Base-by-base conservation (phyloP, 805 yeast genomes). In the Starmera pachycereana region DNA sequence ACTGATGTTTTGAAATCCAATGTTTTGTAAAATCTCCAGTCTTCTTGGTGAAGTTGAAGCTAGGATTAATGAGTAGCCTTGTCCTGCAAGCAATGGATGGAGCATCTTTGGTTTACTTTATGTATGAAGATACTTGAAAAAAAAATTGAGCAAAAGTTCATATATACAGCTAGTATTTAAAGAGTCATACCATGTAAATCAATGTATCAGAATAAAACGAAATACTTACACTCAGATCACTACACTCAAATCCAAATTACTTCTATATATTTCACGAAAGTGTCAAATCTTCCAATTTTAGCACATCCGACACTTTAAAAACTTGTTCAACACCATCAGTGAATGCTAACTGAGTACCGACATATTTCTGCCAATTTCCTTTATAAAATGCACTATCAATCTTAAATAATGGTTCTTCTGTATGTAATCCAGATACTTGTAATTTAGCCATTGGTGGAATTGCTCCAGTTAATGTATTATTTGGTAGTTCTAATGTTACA, bases 31-130 rank as follows among this genome's bases (percentile, higher is more conserved):
- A n/a, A 92, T 81, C 41, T 84, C 85, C 40, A 65, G 60, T 42
- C 98, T 64, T 44, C 96, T 68, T 3, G 94, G 90, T 0, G 97
- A 89, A 1, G 83, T 72, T 3, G 96, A 86, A 0, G 95, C 96
- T 7, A 90, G 67, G 6, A 86, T 63, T 22, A 89, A 41, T 28
- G 50, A 43, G 10, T 35, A 11, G 9, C 45, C 43, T 46, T 33
- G 41, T 36, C 5, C 39, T 11, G 8, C 61, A 35, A 33, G 48
- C 51, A 22, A 13, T 4, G 29, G 29, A 12, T 34, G 36, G 6
- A 22, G 27, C 27, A 22, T 22, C 27, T 22, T 22, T 22, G 7
- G 9, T 6, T 22, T 22, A n/a, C n/a, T n/a, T n/a, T n/a, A n/a
- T n/a, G n/a, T n/a, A n/a, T n/a, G n/a, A n/a, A n/a, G n/a, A n/a